A percentile compares a stretch with the other conserved stretches of the same genome.
Evolutionary conservation across 2,329 filamentous ascomycete genomes (phyloP).

Genomic region (Stagonosporopsis vannaccii): DNA sequence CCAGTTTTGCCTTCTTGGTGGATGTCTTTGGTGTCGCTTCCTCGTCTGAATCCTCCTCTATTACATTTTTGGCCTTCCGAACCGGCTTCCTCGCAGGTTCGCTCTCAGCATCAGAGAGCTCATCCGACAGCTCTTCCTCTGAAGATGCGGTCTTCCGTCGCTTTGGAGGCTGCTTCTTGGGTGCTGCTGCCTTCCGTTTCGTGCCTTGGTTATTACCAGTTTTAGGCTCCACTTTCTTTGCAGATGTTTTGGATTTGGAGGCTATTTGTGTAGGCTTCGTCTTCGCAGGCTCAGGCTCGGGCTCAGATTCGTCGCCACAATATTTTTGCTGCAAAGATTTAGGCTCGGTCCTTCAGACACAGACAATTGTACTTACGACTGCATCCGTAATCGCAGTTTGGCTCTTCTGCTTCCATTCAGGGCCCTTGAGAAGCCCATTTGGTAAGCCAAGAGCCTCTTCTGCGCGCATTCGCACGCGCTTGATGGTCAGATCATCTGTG

Average conservation of each 20-base stretch:
- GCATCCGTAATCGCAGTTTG: constrained; percentile 36
- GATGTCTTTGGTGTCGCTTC: constrained; percentile 22
- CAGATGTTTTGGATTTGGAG: constrained; percentile 3
- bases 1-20: constrained; percentile 17
- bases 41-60: constrained; percentile 41
- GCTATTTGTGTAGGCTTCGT: constrained; percentile 20
- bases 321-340: constrained; percentile 35
- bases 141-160: constrained; percentile 38
- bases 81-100: constrained; percentile 35
- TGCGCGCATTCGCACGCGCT: constrained; percentile 60
- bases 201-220: constrained; percentile 34
- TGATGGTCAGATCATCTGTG: constrained; percentile 63
- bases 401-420: constrained; percentile 64
- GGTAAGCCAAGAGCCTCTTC: constrained; percentile 61
- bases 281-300: constrained; percentile 28
- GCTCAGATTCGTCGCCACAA: constrained; percentile 34
- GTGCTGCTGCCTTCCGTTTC: constrained; percentile 42
- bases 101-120: constrained; percentile 36
- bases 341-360: background rate
- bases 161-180: constrained; percentile 43
- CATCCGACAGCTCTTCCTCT: constrained; percentile 41
- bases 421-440: constrained; percentile 63
- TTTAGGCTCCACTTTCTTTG: constrained; percentile 24
- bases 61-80: constrained; percentile 35
- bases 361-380: constrained; percentile 31